Evolutionary conservation across 805 yeast species (phyloP).

Genomic region (Spathaspora boniae): DNA sequence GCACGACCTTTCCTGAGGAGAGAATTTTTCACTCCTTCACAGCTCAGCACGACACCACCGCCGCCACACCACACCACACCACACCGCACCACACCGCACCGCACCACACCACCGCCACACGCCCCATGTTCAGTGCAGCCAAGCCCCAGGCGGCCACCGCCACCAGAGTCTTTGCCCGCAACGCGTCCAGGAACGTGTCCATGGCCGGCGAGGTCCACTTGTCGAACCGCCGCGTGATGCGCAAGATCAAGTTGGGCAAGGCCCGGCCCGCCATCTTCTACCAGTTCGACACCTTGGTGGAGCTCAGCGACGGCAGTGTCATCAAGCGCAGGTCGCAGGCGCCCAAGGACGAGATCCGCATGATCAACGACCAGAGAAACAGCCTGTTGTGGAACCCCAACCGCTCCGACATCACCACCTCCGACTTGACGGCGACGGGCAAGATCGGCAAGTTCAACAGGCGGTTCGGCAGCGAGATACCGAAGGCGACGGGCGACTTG

Average conservation of each 20-base stretch:
- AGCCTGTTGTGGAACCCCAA: constrained; percentile 86
- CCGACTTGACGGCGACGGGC: constrained; percentile 83
- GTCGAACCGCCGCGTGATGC: constrained; percentile 56
- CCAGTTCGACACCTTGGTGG: constrained; percentile 85
- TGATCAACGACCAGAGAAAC: constrained; percentile 86
- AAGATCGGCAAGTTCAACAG: constrained; percentile 71
- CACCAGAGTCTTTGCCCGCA: too few relatives aligned
- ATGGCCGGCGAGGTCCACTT: constrained; percentile 39
- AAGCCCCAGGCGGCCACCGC: too few relatives aligned
- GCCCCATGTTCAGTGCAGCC: too few relatives aligned
- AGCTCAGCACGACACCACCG: too few relatives aligned
- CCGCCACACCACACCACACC: too few relatives aligned
- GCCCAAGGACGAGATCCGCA: constrained; percentile 81
- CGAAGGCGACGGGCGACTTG: too few relatives aligned
- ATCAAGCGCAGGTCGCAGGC: constrained; percentile 76
- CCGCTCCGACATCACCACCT: constrained; percentile 67
- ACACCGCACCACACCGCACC: too few relatives aligned
- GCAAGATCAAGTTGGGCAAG: constrained; percentile 71
- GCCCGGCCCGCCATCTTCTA: constrained; percentile 93
- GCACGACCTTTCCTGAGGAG: too few relatives aligned
- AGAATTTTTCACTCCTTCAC: too few relatives aligned
- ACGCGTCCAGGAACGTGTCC: constrained; percentile 13
- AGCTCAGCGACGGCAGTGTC: constrained; percentile 92
- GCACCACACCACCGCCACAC: too few relatives aligned
- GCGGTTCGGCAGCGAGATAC: too few relatives aligned